These are phyloP conservation scores for Trypanosomatidae sp. DNA, from an alignment of 208 protist genomes.

Conservation along the genomic window DNA sequence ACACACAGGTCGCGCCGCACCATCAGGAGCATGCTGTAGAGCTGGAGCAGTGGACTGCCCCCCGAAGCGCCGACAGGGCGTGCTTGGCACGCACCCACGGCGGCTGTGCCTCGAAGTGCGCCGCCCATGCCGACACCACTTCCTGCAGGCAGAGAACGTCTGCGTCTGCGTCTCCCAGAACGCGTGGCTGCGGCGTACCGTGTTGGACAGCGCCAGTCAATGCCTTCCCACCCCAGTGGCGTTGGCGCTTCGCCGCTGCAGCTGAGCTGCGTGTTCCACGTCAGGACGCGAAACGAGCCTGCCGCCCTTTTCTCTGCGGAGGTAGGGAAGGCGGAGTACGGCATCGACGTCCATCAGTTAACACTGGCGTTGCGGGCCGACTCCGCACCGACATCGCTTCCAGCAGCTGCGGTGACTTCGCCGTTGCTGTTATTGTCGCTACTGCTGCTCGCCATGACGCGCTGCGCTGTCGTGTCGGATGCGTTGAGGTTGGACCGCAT, in stretches of 20 bases:
- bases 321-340: conserved; percentile 20
- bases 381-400: neutral
- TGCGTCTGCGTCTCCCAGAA: conserved; percentile 37
- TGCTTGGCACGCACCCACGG: conserved; percentile 44
- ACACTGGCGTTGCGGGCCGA: neutral
- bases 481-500: conserved; percentile 53
- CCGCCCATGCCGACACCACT: conserved; percentile 50
- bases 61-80: conserved; percentile 28
- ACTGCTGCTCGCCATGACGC: neutral
- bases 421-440: neutral
- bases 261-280: conserved; percentile 62
- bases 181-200: conserved; percentile 44
- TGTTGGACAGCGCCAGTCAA: conserved; percentile 65
- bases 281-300: conserved; percentile 38
- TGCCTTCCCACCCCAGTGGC: conserved; percentile 46
- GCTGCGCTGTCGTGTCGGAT: conserved; percentile 14
- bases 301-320: neutral
- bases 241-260: conserved; percentile 54
- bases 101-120: conserved; percentile 40
- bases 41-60: conserved; percentile 41
- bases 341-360: conserved; percentile 21
- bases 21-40: conserved; percentile 54
- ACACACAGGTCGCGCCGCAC: conserved; percentile 27
- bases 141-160: conserved; percentile 73
- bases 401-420: neutral